A percentile compares a stretch with the other conserved stretches of the same genome.
phyloP scores from a whole-genome alignment of 257 asterid species.

The Petunia axillaris region DNA sequence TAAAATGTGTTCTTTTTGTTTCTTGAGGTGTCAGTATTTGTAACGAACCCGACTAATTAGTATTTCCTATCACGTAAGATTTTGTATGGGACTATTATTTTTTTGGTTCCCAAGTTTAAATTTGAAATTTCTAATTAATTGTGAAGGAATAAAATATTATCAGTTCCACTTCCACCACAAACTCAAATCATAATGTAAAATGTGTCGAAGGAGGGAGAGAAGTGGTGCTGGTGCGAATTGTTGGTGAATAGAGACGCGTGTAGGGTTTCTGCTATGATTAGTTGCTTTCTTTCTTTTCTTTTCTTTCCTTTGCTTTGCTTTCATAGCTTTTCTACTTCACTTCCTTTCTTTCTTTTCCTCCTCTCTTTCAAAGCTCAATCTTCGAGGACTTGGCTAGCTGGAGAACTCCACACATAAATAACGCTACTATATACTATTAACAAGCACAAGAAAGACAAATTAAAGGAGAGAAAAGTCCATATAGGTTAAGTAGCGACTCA shows the following conservation, averaged over 20 bases:
- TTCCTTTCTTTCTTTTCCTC: background rate
- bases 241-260: constrained; percentile 35
- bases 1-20: too few relatives aligned
- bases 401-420: background rate
- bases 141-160: too few relatives aligned
- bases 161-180: background rate
- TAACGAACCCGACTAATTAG: too few relatives aligned
- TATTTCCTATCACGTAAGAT: too few relatives aligned
- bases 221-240: background rate
- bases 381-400: constrained; percentile 39
- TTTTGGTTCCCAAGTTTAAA: too few relatives aligned
- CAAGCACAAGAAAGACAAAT: background rate
- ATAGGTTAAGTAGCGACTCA: background rate
- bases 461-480: background rate
- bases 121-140: too few relatives aligned
- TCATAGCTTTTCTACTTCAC: background rate
- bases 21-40: too few relatives aligned
- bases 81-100: too few relatives aligned
- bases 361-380: constrained; percentile 50
- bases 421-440: background rate
- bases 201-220: too few relatives aligned
- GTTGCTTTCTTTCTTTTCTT: constrained; percentile 60
- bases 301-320: constrained; percentile 33
- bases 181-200: background rate
- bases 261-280: constrained; percentile 45